Percentiles rank a stretch among this genome's conserved stretches.
Conservation (phyloP, 2,329 filamentous ascomycete genomes). For the Colletotrichum caudatum region DNA sequence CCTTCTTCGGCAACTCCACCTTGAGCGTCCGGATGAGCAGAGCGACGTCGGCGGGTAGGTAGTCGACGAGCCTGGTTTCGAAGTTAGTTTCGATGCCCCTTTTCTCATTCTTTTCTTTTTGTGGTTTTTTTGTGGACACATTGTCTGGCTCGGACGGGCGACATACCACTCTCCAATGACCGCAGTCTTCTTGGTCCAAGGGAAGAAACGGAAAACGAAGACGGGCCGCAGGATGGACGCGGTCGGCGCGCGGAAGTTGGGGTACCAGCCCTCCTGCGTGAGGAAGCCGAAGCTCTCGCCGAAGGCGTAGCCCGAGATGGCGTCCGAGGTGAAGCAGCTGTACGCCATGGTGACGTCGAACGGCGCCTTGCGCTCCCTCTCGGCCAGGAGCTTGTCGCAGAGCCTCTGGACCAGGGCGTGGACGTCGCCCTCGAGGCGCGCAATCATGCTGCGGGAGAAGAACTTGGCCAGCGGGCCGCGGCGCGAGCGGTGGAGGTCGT, state of each 20-base stretch:
- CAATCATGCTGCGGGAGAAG: conserved; percentile 49
- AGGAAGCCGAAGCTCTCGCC: conserved; percentile 53
- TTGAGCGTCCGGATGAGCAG: conserved; percentile 41
- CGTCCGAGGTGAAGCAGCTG: conserved; percentile 56
- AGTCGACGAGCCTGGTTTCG: conserved; percentile 34
- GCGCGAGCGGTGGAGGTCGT: conserved; percentile 47
- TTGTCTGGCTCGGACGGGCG: too few species aligned
- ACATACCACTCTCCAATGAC: conserved; percentile 40
- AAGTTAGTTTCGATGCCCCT: not conserved
- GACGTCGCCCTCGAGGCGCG: conserved; percentile 49
- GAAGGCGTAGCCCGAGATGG: conserved; percentile 54
- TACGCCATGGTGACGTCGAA: conserved; percentile 54
- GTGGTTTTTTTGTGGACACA: not conserved
- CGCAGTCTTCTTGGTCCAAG: conserved; percentile 42
- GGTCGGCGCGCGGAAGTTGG: conserved; percentile 49
- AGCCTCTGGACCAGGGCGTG: conserved; percentile 45
- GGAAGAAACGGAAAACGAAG: conserved; percentile 46
- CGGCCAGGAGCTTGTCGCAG: conserved; percentile 49
- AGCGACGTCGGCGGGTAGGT: conserved; percentile 37
- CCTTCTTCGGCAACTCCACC: conserved; percentile 38
- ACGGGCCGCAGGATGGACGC: conserved; percentile 43
- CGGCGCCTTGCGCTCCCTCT: conserved; percentile 42
- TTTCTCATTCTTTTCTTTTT: too few species aligned
- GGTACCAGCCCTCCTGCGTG: conserved; percentile 51
- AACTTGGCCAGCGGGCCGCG: conserved; percentile 47